A percentile compares a stretch with the other conserved stretches of the same genome.
Evolutionary conservation across 2,329 filamentous ascomycete species (phyloP).

Genomic region (Grosmannia serpens): DNA sequence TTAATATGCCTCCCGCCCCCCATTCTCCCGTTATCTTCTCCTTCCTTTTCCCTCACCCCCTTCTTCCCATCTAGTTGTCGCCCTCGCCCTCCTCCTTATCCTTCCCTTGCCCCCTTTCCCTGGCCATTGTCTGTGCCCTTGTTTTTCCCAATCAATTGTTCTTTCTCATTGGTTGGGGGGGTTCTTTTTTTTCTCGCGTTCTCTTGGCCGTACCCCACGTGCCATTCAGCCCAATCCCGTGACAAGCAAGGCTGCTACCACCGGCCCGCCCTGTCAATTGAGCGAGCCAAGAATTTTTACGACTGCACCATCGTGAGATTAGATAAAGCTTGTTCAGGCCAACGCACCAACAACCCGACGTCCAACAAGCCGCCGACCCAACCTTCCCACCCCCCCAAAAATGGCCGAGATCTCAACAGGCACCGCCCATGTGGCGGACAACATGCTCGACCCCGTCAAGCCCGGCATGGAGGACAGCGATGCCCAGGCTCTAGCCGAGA

Average conservation of each 20-base stretch:
- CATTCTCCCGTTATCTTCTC: not conserved
- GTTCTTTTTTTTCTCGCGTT: not conserved
- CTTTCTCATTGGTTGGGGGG: not conserved
- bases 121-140: not conserved
- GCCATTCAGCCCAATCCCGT: not conserved
- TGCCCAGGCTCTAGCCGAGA: conserved; percentile 22
- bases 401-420: not conserved
- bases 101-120: not conserved
- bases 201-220: not conserved
- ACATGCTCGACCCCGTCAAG: not conserved
- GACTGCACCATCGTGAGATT: not conserved
- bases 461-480: conserved; percentile 11
- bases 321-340: not conserved
- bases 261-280: not conserved
- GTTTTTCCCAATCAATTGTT: not conserved
- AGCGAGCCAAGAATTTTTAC: not conserved
- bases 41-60: not conserved
- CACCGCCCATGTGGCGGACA: not conserved
- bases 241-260: not conserved
- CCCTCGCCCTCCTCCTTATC: not conserved
- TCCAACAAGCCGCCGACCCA: no score
- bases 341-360: not conserved
- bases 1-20: conserved; percentile 2
- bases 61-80: not conserved
- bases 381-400: not conserved